Conservation (phyloP, 108 stramenopile species). For the Cyclostephanos invisitatus region DNA sequence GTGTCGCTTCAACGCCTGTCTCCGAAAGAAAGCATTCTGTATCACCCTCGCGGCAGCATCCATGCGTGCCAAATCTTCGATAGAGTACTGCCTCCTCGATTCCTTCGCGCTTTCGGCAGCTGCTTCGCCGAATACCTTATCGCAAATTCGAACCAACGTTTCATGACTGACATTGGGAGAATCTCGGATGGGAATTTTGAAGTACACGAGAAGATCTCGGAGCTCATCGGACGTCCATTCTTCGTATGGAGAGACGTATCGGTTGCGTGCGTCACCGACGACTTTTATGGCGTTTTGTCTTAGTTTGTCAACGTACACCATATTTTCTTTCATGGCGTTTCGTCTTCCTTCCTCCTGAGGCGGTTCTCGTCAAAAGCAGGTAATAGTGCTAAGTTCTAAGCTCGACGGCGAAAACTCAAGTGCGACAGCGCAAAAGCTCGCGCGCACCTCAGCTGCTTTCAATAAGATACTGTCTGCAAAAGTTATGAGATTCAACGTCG, state of each 20-base stretch:
- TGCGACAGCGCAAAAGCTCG: too few relatives aligned
- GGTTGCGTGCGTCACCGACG: constrained; percentile 30
- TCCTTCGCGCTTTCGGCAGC: constrained; percentile 29
- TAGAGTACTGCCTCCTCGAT: constrained; percentile 16
- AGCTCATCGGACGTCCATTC: constrained; percentile 50
- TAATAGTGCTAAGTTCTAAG: too few relatives aligned
- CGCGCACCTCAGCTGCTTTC: too few relatives aligned
- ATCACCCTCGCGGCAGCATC: constrained; percentile 40
- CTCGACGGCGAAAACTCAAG: too few relatives aligned
- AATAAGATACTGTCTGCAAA: too few relatives aligned
- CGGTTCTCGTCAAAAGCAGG: too few relatives aligned
- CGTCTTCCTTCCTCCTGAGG: too few relatives aligned
- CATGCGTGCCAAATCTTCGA: constrained; percentile 37
- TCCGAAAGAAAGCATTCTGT: constrained; percentile 43
- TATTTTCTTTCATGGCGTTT: neutral
- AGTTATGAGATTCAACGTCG: too few relatives aligned
- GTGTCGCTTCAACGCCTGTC: constrained; percentile 16
- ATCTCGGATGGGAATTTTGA: constrained; percentile 52
- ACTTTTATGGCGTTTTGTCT: constrained; percentile 33
- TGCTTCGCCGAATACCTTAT: constrained; percentile 44
- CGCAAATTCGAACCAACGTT: constrained; percentile 55
- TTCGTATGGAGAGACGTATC: constrained; percentile 46
- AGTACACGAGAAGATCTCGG: constrained; percentile 44
- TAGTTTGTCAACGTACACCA: constrained; percentile 12
- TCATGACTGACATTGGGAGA: constrained; percentile 53